Base-by-base conservation (phyloP, 1,284 basidiomycete species). In the Phellinidium pouzarii region DNA sequence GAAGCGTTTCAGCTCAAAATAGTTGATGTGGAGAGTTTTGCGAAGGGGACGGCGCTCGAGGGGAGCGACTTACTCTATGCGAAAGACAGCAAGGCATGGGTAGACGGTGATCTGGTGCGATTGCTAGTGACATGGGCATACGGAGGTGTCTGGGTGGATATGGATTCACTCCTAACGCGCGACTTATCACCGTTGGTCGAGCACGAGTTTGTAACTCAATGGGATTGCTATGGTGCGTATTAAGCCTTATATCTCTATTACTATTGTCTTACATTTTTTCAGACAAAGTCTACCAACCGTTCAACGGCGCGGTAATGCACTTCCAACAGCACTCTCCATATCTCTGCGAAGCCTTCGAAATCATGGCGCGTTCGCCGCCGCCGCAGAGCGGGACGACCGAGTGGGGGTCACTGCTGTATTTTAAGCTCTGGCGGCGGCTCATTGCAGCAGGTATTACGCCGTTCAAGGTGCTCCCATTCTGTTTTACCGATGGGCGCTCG, bases 61-160 rank as follows among this genome's bases (percentile, higher is more conserved):
- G 79, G 76, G 1, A 84, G 77, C 61, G 65, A 67, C 40, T 64
- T 87, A 49, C 66, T 90, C 53, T 67, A 68, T 20, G 67, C 76
- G 48, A 80, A 78, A 58, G 93, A 96, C 66, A 67, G 73, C 60
- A 82, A 83, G 62, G 93, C 89, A 6, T 95, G 93, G 93, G 73
- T 94, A n/a, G 93, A 95, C 62, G 92, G 93, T 0, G 94, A 95
- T 66, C 75, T 94, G 37, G 75, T 95, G 25, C 73, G 94, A 45
- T 65, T 97, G 53, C 72, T 97, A 37, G 79, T 93, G 38, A 70
- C 95, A n/a, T 95, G 91, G 89, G 81, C 80, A 58, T 83, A 81
- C 62, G 93, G 93, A 4, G 94, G 94, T 2, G 78, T 93, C 29
- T 97, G 94, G 94, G 77, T 95, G 56, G 93, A 97, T 66, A 95